Base-by-base conservation (phyloP, 345 rosid genomes). In the Pseudoturritis turrita region DNA sequence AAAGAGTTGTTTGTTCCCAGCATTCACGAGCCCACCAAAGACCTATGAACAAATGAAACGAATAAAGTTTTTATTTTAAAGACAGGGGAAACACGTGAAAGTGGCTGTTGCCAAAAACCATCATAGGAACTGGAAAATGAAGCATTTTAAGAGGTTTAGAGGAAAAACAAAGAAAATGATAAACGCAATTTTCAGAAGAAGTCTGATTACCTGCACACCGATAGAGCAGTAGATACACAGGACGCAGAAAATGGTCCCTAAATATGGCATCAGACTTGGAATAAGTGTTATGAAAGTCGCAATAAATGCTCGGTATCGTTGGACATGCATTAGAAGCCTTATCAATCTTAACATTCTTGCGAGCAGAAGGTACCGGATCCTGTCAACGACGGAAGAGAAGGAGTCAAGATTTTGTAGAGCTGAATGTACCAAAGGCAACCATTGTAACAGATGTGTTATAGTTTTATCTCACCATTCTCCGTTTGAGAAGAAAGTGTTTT, bases 361-460 rank as follows among this genome's bases (percentile, higher is more conserved):
- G 65, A 95, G 88, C 26, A 95, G 94, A 65, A 95, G 96, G 83
- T 95, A 95, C 43, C 99, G 98, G 47, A 95, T 95, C 99, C 99
- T 95, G 87, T 46, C 54, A 71, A 67, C 43, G 73, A 73, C 60
- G 35, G 15, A 12, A 65, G 11, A 54, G 36, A 41, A 62, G 28
- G 54, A 35, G 44, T 57, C 62, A 14, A 54, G 43, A 61, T 10
- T 46, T 53, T 28, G 26, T 39, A 59, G 44, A 29, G 39, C 25
- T 45, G 17, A 29, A 62, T 17, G 25, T 17, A 40, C 9, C 49
- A 51, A 54, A 60, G 6, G 28, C 45, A 52, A 56, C 47, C 36
- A 13, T 2, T 35, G 53, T 43, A 15, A 43, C 70, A 40, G 39
- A 43, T 23, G 10, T 22, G 28, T 23, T 21, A 29, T 29, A 57